Evolutionary conservation across 768 basidiomycete genomes (phyloP).

Genomic region (Pleurotus tuber-regium): DNA sequence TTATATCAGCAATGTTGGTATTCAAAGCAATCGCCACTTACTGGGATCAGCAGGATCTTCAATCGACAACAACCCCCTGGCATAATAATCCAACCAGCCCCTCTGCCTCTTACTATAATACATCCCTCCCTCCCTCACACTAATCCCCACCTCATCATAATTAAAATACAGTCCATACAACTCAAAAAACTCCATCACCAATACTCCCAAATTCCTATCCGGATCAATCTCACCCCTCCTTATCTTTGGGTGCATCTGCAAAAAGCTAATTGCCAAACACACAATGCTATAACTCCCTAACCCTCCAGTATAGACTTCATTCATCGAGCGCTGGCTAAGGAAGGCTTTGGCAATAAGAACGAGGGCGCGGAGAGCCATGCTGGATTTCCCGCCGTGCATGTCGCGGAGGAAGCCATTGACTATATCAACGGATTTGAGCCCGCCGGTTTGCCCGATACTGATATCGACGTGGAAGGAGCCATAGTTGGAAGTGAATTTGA

Average conservation of each 20-base stretch:
- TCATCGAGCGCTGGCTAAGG: slow-evolving; percentile 86
- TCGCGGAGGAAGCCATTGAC: slow-evolving; percentile 77
- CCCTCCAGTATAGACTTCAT: slow-evolving; percentile 97
- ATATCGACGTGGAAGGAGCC: slow-evolving; percentile 91
- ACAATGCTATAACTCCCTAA: slow-evolving; percentile 94
- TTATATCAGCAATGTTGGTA: slow-evolving; percentile 10
- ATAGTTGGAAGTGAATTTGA: slow-evolving; percentile 86
- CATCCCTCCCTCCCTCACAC: slow-evolving; percentile 80
- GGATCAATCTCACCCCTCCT: slow-evolving; percentile 86
- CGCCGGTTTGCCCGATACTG: slow-evolving; percentile 88
- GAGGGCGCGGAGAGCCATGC: slow-evolving; percentile 75
- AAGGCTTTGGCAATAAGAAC: slow-evolving; percentile 91
- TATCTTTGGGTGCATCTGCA: slow-evolving; percentile 98
- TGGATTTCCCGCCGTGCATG: slow-evolving; percentile 35
- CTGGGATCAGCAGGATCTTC: slow-evolving; percentile 92
- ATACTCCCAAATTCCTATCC: slow-evolving; percentile 85
- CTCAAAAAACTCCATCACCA: slow-evolving; percentile 97
- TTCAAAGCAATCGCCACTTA: slow-evolving; percentile 40
- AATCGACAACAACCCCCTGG: slow-evolving; percentile 66
- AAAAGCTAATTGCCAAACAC: slow-evolving; percentile 87
- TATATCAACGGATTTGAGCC: slow-evolving; percentile 73
- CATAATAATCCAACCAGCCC: slow-evolving; percentile 74
- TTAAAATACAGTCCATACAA: slow-evolving; percentile 92
- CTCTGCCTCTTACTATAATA: slow-evolving; percentile 82
- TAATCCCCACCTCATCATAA: slow-evolving; percentile 87